Evolutionary conservation across 139 green algal genomes (phyloP).

Genomic region (Chlamydomonas applanata): DNA sequence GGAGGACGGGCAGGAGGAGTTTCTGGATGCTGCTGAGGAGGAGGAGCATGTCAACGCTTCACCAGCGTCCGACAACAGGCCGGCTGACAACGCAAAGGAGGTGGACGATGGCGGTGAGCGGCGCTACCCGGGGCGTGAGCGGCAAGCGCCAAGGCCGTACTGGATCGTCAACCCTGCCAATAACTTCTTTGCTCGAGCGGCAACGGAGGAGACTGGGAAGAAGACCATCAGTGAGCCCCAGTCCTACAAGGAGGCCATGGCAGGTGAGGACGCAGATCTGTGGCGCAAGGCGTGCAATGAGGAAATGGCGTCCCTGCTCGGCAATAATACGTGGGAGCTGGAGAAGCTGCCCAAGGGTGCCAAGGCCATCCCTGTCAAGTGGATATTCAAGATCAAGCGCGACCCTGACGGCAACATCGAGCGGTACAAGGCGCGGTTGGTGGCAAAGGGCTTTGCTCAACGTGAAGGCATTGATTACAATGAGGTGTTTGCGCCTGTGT

Average conservation of each 20-base stretch:
- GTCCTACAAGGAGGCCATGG: not conserved
- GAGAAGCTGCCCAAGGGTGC: not conserved
- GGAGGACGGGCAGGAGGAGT: too few relatives aligned
- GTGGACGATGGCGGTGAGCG: too few relatives aligned
- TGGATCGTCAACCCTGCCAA: too few relatives aligned
- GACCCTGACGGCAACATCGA: conserved; percentile 35
- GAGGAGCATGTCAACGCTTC: too few relatives aligned
- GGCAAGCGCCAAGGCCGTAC: too few relatives aligned
- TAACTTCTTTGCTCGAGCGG: too few relatives aligned
- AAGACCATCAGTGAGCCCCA: not conserved
- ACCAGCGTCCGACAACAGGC: too few relatives aligned
- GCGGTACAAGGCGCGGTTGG: conserved; percentile 53
- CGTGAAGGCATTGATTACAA: conserved; percentile 33
- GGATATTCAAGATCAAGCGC: conserved; percentile 45
- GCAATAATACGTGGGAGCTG: conserved; percentile 10
- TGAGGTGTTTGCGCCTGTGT: conserved; percentile 37
- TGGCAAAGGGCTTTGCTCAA: conserved; percentile 54
- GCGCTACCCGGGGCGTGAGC: too few relatives aligned
- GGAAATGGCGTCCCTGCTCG: conserved; percentile 10
- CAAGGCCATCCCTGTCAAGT: conserved; percentile 30
- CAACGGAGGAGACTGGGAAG: too few relatives aligned
- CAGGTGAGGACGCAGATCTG: too few relatives aligned
- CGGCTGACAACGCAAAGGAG: too few relatives aligned
- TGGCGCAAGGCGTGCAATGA: conserved; percentile 17
- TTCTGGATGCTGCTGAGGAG: too few relatives aligned